These are phyloP conservation scores for Aspergillus indologenus DNA, from an alignment of 495 filamentous ascomycete genomes.

Conservation along the genomic window DNA sequence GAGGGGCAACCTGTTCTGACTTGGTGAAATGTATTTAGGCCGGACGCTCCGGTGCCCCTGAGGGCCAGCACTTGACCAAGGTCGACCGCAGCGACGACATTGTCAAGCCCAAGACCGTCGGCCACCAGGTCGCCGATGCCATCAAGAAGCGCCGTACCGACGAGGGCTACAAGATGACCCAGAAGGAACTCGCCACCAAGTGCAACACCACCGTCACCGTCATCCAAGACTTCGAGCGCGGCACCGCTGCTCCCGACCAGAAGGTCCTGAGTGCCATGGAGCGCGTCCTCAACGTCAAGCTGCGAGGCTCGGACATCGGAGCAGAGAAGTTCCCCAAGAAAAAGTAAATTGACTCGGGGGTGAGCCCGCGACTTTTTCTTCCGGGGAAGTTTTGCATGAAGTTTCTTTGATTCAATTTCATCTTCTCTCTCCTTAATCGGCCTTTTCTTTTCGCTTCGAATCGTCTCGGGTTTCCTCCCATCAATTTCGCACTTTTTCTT, in stretches of 20 bases:
- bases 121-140: slow-evolving; percentile 71
- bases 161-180: slow-evolving; percentile 79
- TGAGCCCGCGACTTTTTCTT: slow-evolving; percentile 32
- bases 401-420: slow-evolving; percentile 19
- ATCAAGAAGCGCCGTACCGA: slow-evolving; percentile 75
- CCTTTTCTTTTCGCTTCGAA: slow-evolving; percentile 9
- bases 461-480: slow-evolving; percentile 11
- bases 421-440: slow-evolving; percentile 9
- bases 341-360: slow-evolving; percentile 43
- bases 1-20: slow-evolving; percentile 1
- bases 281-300: slow-evolving; percentile 79
- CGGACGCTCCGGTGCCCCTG: slow-evolving; percentile 55
- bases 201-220: slow-evolving; percentile 81
- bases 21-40: slow-evolving; percentile 42
- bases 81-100: slow-evolving; percentile 98
- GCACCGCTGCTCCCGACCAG: slow-evolving; percentile 77
- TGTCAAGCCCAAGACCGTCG: slow-evolving; percentile 90
- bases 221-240: slow-evolving; percentile 82
- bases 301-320: slow-evolving; percentile 75
- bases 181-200: slow-evolving; percentile 94
- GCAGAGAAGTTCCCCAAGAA: slow-evolving; percentile 72
- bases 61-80: slow-evolving; percentile 96
- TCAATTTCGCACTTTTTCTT: slow-evolving; percentile 18
- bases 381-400: slow-evolving; percentile 23
- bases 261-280: slow-evolving; percentile 80